Base-by-base conservation (phyloP, 177 flowering plant genomes). In the Vitis hybrid region DNA sequence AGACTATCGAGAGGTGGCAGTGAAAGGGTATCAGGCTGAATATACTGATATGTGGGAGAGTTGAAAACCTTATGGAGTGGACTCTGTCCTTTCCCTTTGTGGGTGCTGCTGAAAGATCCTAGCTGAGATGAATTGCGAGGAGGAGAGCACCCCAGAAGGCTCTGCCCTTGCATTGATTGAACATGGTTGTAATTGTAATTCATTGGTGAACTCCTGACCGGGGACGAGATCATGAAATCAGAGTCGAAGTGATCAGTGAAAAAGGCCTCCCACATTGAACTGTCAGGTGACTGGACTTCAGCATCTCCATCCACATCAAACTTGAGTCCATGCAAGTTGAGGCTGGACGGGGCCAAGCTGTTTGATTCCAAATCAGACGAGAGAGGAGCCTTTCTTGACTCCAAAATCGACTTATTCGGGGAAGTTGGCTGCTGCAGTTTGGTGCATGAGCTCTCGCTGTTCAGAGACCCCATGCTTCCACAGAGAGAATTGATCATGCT, bases 181-280 rank as follows among this genome's bases (percentile, higher is more conserved):
- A 68, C 69, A 61, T 77, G 74, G 67, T 71, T 78, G 71, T 67
- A 62, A 60, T 70, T 68, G 61, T 67, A 68, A 52, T 74, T 82
- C 0, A 74, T 72, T 0, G 81, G 56, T 5, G 74, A 14, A 60
- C 67, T 79, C 56, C 85, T 81, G 61, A 80, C 84, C 0, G 90
- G 88, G 10, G 92, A 88, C 5, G 79, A 82, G 55, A 85, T 78
- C 90, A 87, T 87, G 80, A 85, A 87, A 57, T 87, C 85, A 3
- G 70, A 48, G n/a, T 88, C 92, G 5, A 87, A 59, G 13, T 82
- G 83, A 51, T 90, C 95, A n/a, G 88, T 21, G 60, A 84, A 85
- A 48, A 84, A 77, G 0, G 88, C 79, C 63, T 88, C 92, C 92
- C 90, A 88, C 26, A 85, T 19, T 3, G 90, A 82, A 61, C 70